Base-by-base conservation (phyloP, 495 filamentous ascomycete genomes). In the Physcia stellaris region DNA sequence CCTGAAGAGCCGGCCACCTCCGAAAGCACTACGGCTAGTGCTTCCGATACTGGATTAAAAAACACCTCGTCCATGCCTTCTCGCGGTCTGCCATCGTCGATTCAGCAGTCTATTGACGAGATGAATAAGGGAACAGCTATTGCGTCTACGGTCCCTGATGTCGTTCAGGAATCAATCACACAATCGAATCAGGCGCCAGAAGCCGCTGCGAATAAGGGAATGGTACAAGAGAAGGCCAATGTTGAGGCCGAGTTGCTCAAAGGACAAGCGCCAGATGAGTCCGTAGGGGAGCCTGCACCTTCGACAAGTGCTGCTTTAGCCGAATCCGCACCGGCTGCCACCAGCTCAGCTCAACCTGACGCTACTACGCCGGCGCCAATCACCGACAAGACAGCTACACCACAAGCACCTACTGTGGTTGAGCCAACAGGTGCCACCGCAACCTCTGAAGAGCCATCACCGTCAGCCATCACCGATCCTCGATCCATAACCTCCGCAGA, bases 151-250 rank as follows among this genome's bases (percentile, higher is more conserved):
- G 81, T 84, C 4, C 85, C 86, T 4, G 63, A 67, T 5, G 64
- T 77, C 38, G 84, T 88, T 24, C 80, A 80, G 62, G 69, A 83
- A 34, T 86, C 81, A 2, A 63, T 85, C 21, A 52, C 64, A 28
- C 68, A 77, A 46, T 72, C 83, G 12, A 67, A 77, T 32, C 47
- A 61, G 39, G 62, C 62, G 32, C 78, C 83, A 21, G 83, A 92
- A 57, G 83, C 83, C 13, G 73, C 79, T 17, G 74, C 70, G 19
- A 75, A 75, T 55, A 59, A 69, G 12, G 67, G 68, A 29, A 74
- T 73, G 3, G 80, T 90, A 6, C 69, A 72, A 40, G 81, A 86
- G 54, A 93, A 93, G 73, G 75, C 72, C 54, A 75, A 69, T 13
- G 63, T 83, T 23, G 85, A 88, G 59, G 49, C 71, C 16, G 76